A percentile compares a stretch with the other conserved stretches of the same genome.
phyloP scores from a whole-genome alignment of 805 yeast genomes.

The Jamesozyma hellenica region DNA sequence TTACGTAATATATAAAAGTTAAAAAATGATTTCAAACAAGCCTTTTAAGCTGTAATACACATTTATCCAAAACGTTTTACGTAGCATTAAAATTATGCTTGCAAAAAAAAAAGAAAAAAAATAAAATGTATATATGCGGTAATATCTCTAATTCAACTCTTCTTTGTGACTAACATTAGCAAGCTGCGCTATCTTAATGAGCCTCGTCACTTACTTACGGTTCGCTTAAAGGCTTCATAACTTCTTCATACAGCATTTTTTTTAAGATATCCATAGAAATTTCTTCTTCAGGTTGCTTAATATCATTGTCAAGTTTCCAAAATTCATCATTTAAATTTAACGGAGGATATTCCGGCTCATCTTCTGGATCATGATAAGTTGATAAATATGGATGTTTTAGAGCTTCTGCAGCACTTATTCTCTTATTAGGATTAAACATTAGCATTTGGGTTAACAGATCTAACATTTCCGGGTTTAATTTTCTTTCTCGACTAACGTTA shows the following conservation, averaged over 20 bases:
- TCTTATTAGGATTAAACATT: constrained; percentile 63
- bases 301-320: constrained; percentile 35
- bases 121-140: too few species aligned
- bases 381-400: constrained; percentile 62
- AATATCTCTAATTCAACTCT: too few species aligned
- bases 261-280: constrained; percentile 68
- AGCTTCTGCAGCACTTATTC: constrained; percentile 68
- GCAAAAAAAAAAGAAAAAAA: too few species aligned
- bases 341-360: constrained; percentile 46
- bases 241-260: constrained; percentile 68
- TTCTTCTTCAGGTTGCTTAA: constrained; percentile 44
- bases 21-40: too few species aligned
- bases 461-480: constrained; percentile 37
- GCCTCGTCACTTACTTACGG: neutral
- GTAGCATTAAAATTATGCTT: too few species aligned
- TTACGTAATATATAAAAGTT: too few species aligned
- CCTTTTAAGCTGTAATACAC: too few species aligned
- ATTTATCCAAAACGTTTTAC: too few species aligned
- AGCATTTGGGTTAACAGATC: constrained; percentile 61
- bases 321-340: constrained; percentile 30
- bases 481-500: constrained; percentile 1
- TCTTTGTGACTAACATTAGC: too few species aligned
- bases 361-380: constrained; percentile 60
- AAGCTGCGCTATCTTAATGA: too few species aligned
- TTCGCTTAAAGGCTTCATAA: constrained; percentile 39